Base-by-base conservation (phyloP, 2,329 filamentous ascomycete genomes). In the Phoma sp. region DNA sequence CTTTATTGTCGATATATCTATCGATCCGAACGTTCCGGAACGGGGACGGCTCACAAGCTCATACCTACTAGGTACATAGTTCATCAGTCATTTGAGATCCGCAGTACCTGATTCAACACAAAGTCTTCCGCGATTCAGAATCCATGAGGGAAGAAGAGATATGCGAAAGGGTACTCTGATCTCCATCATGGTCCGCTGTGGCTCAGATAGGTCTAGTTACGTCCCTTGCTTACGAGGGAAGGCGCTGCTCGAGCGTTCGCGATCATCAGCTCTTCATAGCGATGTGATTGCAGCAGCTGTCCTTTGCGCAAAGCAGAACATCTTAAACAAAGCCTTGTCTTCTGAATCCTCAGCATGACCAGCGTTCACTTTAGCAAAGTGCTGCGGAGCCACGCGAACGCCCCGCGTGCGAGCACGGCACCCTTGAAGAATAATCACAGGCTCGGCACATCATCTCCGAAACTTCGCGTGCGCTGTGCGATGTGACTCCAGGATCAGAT, bases 401-500 rank as follows among this genome's bases (percentile, higher is more conserved):
- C n/a, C 20, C 30, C 50, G 25, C 50, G 50, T 53, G 50, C 50
- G 38, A 25, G 21, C 9, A 9, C 26, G n/a, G 12, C n/a, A 28
- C 6, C 50, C 7, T 32, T 47, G 15, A 2, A 53, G 50, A 21
- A 30, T 30, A 15, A 43, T 43, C 26, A 28, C 43, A 37, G 43
- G 7, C 30, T 32, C 26, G 12, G 38, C 50, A 38, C 15, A 45
- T 33, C 21, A 29, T 34, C 42, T 30, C 28, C 20, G 15, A 43
- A 12, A 20, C 10, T 28, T 53, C 37, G 43, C 38, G 43, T 53
- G 43, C 43, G 17, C 28, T 17, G 43, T 47, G 43, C 38, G 43
- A 53, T 37, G 50, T 53, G 43, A 53, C 38, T 12, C 43, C 38
- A 38, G 25, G 25, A 53, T 42, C 26, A 43, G 43, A 43, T 33